phyloP scores from a whole-genome alignment of 495 filamentous ascomycete species.

The Penicillium verhagenii region DNA sequence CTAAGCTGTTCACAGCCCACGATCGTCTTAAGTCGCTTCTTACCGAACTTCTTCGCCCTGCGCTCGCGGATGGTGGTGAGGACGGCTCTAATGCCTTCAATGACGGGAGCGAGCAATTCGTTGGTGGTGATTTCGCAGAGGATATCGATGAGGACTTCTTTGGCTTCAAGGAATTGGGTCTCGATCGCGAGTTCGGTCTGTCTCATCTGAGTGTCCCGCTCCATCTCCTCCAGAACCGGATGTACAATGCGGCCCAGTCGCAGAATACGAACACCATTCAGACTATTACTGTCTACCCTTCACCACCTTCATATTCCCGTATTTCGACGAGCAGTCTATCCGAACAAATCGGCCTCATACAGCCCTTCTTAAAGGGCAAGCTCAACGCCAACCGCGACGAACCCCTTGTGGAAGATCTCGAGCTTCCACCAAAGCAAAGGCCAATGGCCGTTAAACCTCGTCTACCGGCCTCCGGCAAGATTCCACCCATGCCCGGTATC shows the following conservation, averaged over 20 bases:
- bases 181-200: constrained; percentile 85
- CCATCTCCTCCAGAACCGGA: constrained; percentile 88
- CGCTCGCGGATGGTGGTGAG: constrained; percentile 71
- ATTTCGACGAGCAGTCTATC: constrained; percentile 76
- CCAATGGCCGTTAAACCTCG: constrained; percentile 71
- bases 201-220: constrained; percentile 86
- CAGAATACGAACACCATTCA: constrained; percentile 60
- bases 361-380: constrained; percentile 86
- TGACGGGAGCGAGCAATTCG: constrained; percentile 95
- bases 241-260: constrained; percentile 75
- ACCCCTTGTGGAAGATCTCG: constrained; percentile 89
- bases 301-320: constrained; percentile 71
- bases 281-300: constrained; percentile 48
- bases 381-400: constrained; percentile 78
- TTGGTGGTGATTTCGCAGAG: constrained; percentile 94
- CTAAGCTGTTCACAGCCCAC: constrained; percentile 81
- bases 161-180: constrained; percentile 91
- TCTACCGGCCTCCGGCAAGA: constrained; percentile 93
- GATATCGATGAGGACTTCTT: constrained; percentile 99
- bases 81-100: constrained; percentile 91
- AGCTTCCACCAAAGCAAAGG: constrained; percentile 86
- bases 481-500: constrained; percentile 43
- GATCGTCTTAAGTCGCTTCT: constrained; percentile 90
- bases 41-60: constrained; percentile 86
- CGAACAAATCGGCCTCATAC: constrained; percentile 79